Evolutionary conservation across 176 grass and related monocot genomes (phyloP), one percentile per base, ranked within the genome.

Genomic region (Phoenix roebelenii): DNA sequence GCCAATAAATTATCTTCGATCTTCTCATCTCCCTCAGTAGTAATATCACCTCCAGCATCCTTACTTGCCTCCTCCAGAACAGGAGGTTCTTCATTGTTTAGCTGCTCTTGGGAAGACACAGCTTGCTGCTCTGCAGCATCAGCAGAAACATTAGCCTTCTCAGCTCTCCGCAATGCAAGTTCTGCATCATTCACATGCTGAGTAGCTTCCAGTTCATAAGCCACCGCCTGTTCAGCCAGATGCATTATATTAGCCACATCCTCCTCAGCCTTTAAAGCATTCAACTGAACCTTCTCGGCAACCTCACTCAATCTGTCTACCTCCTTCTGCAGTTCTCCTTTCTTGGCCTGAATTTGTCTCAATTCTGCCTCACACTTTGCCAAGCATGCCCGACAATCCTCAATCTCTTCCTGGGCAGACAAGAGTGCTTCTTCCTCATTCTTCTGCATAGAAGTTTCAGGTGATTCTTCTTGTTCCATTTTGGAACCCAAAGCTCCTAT

Each of bases 231-330:
- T 66, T 98, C 93, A 23, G 93, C 93, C 23, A 98, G 52, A 64
- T 88, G 78, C 93, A 98, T 98, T 60, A 98, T 92, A 26, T 89
- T 92, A 23, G 78, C 67, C 10, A 98, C 93, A 58, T 98, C 93
- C 71, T 98, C 93, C 49, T 98, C 93, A 0, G 93, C 93, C 63
- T 88, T 88, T 1, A 84, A 92, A 0, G 84, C 85, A 14, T 98
- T 80, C 52, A 92, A 48, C 59, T 83, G 93, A 17, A 82, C 73
- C 63, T 56, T 77, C 74, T 98, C 93, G 15, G 93, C 70, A 16
- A 92, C 63, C 76, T 92, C 84, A 0, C 79, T 88, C 50, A 98
- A 61, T 32, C 79, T 83, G 62, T 98, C 93, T 14, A 98, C 79
- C 49, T 98, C 93, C 57, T 74, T 92, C 72, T 98, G 93, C 60